Base-by-base conservation (phyloP, 2,329 filamentous ascomycete genomes). In the Exophiala alcalophila region DNA sequence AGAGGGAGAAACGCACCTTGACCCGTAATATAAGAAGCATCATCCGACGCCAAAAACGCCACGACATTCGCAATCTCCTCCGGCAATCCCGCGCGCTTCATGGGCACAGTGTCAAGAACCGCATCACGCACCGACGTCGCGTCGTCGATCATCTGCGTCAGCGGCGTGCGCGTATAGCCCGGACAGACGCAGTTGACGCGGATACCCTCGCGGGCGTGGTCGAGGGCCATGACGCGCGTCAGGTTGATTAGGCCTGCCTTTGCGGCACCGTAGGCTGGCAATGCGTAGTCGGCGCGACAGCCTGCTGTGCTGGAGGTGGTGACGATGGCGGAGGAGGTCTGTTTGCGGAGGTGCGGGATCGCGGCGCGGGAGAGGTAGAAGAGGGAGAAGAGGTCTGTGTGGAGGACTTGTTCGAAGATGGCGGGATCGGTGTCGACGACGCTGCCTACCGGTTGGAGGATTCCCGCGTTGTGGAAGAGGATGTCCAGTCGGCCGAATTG, bases 391-490 rank as follows among this genome's bases (percentile, higher is more conserved):
- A 49, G 24, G 27, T 49, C 45, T n/a, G 46, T 45, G 21, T 36
- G 37, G 36, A 95, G 88, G 30, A 90, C 89, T 77, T 95, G 94
- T 65, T 95, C 89, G 67, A 95, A 95, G 72, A 94, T 91, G 63
- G 80, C 81, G 50, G 94, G 86, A 3, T 90, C 95, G 53, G 94
- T 71, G 59, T 95, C 87, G 19, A 26, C 12, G 1, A 38, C 37
- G 11, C 38, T 42, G 10, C 21, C 14, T 1, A 43, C 21, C 11
- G 27, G 25, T 12, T 24, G 16, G 2, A 25, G 36, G 65, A 94
- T 94, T 41, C 89, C 89, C 15, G 89, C 90, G 65, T 95, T 95
- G 80, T 95, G 95, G 80, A 95, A 95, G 58, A 95, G 86, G 61
- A 95, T 73, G 63, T 95, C 89, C 2, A 91, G 68, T 30, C 89